These are phyloP conservation scores for Rhododendron vialii DNA, from an alignment of 148 eudicot species.

Conservation along the genomic window DNA sequence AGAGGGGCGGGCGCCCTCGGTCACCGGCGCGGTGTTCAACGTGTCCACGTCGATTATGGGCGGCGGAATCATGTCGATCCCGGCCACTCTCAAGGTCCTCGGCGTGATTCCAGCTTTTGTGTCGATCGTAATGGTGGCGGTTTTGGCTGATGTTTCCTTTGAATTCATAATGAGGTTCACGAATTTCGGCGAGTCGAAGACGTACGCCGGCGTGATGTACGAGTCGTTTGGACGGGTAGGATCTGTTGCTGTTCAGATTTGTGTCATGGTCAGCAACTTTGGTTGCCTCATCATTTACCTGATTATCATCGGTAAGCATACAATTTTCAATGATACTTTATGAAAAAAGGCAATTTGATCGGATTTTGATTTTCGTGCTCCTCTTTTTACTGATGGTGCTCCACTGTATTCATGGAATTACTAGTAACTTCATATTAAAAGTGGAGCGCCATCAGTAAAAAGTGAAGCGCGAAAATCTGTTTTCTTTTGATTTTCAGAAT, in stretches of 20 bases:
- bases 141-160: constrained; percentile 70
- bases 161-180: constrained; percentile 73
- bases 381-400: no score
- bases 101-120: constrained; percentile 75
- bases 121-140: constrained; percentile 49
- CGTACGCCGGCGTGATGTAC: constrained; percentile 85
- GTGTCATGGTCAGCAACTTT: constrained; percentile 61
- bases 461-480: no score
- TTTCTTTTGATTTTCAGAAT: no score
- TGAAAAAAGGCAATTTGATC: no score
- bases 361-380: no score
- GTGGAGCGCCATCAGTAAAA: no score
- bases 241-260: constrained; percentile 61
- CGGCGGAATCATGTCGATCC: constrained; percentile 93
- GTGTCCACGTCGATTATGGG: constrained; percentile 89
- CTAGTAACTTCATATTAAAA: no score
- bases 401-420: no score
- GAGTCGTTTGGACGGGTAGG: constrained; percentile 84
- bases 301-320: constrained; percentile 66
- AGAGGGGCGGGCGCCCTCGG: constrained; percentile 24
- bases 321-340: background rate
- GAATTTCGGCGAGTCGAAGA: constrained; percentile 46
- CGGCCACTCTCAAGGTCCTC: constrained; percentile 82
- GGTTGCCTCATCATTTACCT: constrained; percentile 79
- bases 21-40: constrained; percentile 79